phyloP scores from a whole-genome alignment of 2,329 filamentous ascomycete genomes.

The Triangularia verruculosa region DNA sequence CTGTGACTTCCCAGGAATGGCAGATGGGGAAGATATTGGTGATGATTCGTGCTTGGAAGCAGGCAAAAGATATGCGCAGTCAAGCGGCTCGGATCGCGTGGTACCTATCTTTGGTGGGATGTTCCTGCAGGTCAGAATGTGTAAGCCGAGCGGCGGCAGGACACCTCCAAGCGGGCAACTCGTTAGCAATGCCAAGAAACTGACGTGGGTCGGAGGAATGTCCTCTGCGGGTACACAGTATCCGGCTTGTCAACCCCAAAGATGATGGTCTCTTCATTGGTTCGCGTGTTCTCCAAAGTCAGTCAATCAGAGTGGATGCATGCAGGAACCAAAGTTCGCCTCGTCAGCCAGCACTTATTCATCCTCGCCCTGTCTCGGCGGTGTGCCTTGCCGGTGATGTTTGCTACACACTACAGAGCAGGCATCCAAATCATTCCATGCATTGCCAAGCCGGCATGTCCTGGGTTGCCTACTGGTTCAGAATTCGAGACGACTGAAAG shows the following conservation, averaged over 20 bases:
- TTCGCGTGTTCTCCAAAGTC: not conserved
- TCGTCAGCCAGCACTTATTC: not conserved
- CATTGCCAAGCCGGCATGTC: not conserved
- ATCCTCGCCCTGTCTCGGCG: not conserved
- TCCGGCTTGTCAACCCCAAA: too few species aligned
- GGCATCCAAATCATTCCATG: not conserved
- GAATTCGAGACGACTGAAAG: not conserved
- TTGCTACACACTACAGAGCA: not conserved
- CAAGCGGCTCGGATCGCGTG: not conserved
- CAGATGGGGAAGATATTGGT: not conserved
- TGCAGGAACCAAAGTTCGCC: not conserved
- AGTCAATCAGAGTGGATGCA: not conserved
- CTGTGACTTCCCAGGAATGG: not conserved
- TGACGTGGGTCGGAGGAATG: not conserved
- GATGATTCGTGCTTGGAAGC: not conserved
- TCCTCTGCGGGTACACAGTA: not conserved
- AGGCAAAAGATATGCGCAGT: not conserved
- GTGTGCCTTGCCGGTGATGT: not conserved
- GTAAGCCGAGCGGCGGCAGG: not conserved
- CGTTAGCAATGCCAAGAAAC: not conserved
- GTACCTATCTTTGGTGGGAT: not conserved
- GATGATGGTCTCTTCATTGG: too few species aligned
- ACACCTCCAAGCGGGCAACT: not conserved
- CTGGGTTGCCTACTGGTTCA: not conserved
- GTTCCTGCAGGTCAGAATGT: not conserved